Evolutionary conservation across 108 stramenopile genomes (phyloP), one percentile per base, ranked within the genome.

Genomic region (Cyclotella distinguenda): DNA sequence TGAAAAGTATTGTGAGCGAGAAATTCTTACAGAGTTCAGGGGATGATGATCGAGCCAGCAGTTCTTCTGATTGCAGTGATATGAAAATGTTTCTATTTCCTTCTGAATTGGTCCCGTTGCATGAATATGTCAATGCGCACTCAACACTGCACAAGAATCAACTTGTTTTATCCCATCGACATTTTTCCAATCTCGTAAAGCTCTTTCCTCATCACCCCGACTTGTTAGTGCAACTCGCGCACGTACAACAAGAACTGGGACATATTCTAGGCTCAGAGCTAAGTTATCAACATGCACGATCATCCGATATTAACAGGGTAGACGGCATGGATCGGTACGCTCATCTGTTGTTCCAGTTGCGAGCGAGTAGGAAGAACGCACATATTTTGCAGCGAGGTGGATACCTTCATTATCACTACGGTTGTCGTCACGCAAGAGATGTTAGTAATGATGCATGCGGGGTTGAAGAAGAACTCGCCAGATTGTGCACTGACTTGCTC

Each of bases 261-360:
- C 55, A 66, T 39, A 55, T 73, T 47, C 47, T 54, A 0, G 65
- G 45, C 26, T 60, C 76, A 4, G 76, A 77, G 32, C 48, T 60
- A 45, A 77, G 58, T 34, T 77, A 72, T 35, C 52, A 66, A 56
- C 76, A 65, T n/a, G 57, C 72, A n/a, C 54, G 76, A 21, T 12
- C 56, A 34, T 27, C 72, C 15, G 76, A 77, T 58, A 31, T 27
- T 15, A 32, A 71, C 27, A 67, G 67, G 66, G 40, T 60, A 6
- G 66, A 86, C 16, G 64, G 75, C 26, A 88, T 93, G 86, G 91
- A 89, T 62, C 72, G 86, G 31, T 93, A 93, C 53, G 91, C 82
- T 8, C 78, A 87, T 38, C 74, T 93, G 22, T 49, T 55, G 5
- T 64, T 66, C 18, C 81, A 92, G 51, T 72, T 86, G 13, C 77